Evolutionary conservation across 148 eudicot genomes (phyloP).

Genomic region (Pharnaceum exiguum): DNA sequence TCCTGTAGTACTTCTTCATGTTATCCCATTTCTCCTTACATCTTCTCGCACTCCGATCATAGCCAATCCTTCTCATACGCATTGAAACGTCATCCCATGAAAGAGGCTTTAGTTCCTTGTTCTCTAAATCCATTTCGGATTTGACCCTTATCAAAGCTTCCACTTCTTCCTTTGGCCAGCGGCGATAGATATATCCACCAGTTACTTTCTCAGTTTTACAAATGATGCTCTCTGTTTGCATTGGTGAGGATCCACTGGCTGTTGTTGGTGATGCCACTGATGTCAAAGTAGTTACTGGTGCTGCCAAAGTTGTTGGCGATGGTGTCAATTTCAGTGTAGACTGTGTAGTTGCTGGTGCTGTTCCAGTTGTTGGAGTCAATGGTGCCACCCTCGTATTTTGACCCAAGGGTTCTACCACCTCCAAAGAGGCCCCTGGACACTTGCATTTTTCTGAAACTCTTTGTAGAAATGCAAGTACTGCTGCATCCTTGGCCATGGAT

Average conservation of each 20-base stretch:
- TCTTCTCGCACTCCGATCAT: slow-evolving; percentile 62
- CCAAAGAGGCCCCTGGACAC: slow-evolving; percentile 8
- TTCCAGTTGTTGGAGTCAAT: no score
- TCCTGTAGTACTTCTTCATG: slow-evolving; percentile 80
- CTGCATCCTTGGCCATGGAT: slow-evolving; percentile 71
- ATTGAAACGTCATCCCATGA: slow-evolving; percentile 77
- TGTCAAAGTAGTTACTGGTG: no score
- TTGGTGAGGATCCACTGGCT: no score
- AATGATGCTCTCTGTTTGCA: no score
- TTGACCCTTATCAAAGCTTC: slow-evolving; percentile 61
- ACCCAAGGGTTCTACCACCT: slow-evolving; percentile 20
- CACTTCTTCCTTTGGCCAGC: slow-evolving; percentile 89
- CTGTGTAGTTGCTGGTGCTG: no score
- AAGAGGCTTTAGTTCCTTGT: slow-evolving; percentile 56
- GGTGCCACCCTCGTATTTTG: no score
- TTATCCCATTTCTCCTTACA: slow-evolving; percentile 96
- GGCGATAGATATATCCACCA: slow-evolving; percentile 30
- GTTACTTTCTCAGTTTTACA: slow-evolving; percentile 18
- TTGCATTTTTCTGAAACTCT: slow-evolving; percentile 46
- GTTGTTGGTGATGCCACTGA: no score
- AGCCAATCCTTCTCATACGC: slow-evolving; percentile 62
- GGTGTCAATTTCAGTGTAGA: no score
- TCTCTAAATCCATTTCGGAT: slow-evolving; percentile 41
- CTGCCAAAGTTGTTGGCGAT: no score
- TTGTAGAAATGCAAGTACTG: slow-evolving; percentile 62